These are phyloP conservation scores for Hericium rajendrae DNA, from an alignment of 768 basidiomycete genomes.

Conservation along the genomic window DNA sequence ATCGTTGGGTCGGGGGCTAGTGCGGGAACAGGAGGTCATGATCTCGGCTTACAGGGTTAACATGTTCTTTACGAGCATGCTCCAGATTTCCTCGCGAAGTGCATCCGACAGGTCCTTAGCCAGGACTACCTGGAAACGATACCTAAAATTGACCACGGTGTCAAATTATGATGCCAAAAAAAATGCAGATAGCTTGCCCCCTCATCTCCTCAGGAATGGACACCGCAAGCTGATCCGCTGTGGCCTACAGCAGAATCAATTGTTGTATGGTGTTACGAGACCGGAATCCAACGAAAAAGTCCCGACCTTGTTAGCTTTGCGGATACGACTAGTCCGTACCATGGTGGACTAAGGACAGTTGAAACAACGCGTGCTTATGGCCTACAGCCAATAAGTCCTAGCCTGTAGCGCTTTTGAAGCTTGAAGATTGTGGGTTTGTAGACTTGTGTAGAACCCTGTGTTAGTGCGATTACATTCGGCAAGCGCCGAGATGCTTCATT, in stretches of 20 bases:
- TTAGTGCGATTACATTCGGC: neutral
- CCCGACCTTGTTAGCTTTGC: constrained; percentile 11
- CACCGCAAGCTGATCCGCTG: constrained; percentile 3
- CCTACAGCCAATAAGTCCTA: no score
- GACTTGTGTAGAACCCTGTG: no score
- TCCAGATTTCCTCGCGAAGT: constrained; percentile 6
- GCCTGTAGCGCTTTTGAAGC: no score
- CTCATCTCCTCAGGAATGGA: neutral
- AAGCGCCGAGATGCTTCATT: neutral
- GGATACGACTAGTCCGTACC: constrained; percentile 2
- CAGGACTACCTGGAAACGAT: constrained; percentile 1
- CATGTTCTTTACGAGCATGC: constrained; percentile 11
- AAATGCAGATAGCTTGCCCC: neutral
- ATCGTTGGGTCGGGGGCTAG: neutral
- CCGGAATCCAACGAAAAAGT: neutral
- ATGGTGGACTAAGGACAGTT: no score
- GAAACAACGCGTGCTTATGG: no score
- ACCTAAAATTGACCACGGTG: neutral
- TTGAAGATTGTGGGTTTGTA: no score
- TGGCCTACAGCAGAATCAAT: neutral
- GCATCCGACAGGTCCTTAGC: constrained; percentile 4
- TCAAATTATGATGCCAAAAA: neutral
- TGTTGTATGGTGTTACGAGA: neutral
- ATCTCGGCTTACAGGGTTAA: constrained; percentile 2
- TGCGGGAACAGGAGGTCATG: no score